Conservation (phyloP, 805 yeast genomes). For the Starmerella potacharoeniae region DNA sequence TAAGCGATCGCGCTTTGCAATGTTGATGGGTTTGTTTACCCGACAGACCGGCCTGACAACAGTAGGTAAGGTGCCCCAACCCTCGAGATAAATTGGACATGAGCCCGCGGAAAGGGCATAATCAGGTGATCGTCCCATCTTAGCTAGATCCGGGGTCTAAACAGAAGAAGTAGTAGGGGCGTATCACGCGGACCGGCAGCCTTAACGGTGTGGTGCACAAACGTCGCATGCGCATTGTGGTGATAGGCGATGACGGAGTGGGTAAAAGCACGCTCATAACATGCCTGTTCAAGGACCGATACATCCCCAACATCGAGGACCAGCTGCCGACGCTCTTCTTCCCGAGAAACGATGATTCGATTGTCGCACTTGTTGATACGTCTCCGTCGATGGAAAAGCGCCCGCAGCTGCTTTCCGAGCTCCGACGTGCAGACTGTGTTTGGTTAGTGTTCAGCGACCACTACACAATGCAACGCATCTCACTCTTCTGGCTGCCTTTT, state of each 20-base stretch:
- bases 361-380: conserved; percentile 73
- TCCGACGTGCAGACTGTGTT: conserved; percentile 77
- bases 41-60: not conserved
- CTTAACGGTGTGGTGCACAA: not conserved
- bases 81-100: not conserved
- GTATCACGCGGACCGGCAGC: not conserved
- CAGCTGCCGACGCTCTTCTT: conserved; percentile 76
- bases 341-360: conserved; percentile 51
- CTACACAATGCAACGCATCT: conserved; percentile 83
- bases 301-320: conserved; percentile 63
- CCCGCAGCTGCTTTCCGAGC: conserved; percentile 50
- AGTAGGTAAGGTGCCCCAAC: not conserved
- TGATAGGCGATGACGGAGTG: conserved; percentile 82
- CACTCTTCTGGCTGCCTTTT: conserved; percentile 89
- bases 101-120: no score
- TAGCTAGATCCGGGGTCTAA: no score
- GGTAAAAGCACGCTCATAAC: conserved; percentile 50
- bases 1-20: not conserved
- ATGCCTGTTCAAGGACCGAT: conserved; percentile 69
- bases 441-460: conserved; percentile 93
- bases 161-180: not conserved
- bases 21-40: not conserved
- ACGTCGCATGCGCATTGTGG: conserved; percentile 55
- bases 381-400: conserved; percentile 47
- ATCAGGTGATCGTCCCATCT: no score